Percentiles rank a stretch among this genome's conserved stretches.
Evolutionary conservation across 73 alveolate species (phyloP).

Genomic region (Symbiodinium natans): DNA sequence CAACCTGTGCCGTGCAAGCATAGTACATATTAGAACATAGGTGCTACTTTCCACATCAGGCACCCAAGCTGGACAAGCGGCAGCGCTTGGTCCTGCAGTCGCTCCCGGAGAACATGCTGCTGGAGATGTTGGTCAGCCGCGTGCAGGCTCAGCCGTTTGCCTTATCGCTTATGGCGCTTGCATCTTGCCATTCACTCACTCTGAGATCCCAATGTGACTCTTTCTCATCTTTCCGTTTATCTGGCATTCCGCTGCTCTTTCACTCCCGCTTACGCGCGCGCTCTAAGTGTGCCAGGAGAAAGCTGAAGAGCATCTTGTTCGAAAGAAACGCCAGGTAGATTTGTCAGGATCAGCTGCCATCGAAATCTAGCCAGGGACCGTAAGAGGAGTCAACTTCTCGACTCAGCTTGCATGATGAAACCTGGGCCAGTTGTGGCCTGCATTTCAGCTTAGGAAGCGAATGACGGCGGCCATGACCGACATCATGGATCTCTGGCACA

Average conservation of each 20-base stretch:
- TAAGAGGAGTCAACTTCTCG: no score
- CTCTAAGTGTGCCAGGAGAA: constrained; percentile 15
- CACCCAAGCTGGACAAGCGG: constrained; percentile 89
- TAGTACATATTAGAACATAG: no score
- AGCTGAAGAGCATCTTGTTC: not conserved
- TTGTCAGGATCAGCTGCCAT: no score
- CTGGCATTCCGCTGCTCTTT: not conserved
- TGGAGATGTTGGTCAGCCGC: constrained; percentile 30
- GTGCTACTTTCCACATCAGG: not conserved
- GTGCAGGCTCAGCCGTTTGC: not conserved
- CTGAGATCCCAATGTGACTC: no score
- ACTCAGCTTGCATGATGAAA: no score
- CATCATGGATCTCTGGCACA: constrained; percentile 10
- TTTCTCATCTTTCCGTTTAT: not conserved
- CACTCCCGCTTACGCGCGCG: not conserved
- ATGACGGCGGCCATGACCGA: not conserved
- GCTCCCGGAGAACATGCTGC: constrained; percentile 64
- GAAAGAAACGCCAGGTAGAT: not conserved
- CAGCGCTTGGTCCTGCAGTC: constrained; percentile 87
- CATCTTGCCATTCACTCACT: no score
- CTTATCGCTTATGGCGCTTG: no score
- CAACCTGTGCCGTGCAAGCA: not conserved
- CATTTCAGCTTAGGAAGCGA: not conserved
- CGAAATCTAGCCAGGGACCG: no score
- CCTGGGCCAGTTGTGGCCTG: no score